phyloP scores from a whole-genome alignment of 1,139 yeast genomes.

The Hyphopichia burtonii region DNA sequence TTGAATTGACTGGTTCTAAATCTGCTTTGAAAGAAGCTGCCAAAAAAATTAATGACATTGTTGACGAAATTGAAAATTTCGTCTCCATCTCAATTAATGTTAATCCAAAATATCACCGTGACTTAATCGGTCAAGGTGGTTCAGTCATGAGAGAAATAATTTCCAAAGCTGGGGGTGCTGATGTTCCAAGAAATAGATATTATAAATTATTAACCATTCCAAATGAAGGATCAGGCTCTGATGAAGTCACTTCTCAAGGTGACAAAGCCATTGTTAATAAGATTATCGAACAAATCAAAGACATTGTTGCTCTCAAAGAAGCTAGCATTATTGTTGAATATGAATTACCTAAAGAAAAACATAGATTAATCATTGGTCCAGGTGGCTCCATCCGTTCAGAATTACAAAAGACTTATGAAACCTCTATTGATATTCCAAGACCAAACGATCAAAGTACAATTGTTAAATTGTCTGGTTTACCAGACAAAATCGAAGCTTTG shows the following conservation, averaged over 20 bases:
- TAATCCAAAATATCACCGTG: slow-evolving; percentile 76
- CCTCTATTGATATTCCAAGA: slow-evolving; percentile 68
- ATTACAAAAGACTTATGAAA: slow-evolving; percentile 68
- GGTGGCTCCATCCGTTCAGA: slow-evolving; percentile 75
- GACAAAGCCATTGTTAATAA: slow-evolving; percentile 71
- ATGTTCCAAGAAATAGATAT: slow-evolving; percentile 43
- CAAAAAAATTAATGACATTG: slow-evolving; percentile 59
- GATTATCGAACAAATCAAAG: slow-evolving; percentile 62
- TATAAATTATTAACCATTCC: slow-evolving; percentile 74
- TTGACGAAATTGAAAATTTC: slow-evolving; percentile 66
- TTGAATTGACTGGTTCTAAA: slow-evolving; percentile 79
- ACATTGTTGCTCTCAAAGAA: slow-evolving; percentile 65
- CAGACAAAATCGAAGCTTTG: slow-evolving; percentile 59
- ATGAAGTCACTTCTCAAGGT: slow-evolving; percentile 68
- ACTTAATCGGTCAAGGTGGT: slow-evolving; percentile 82
- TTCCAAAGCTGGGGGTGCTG: slow-evolving; percentile 75
- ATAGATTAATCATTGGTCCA: slow-evolving; percentile 77
- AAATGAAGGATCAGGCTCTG: slow-evolving; percentile 62
- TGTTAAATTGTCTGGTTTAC: slow-evolving; percentile 56
- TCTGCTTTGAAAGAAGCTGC: slow-evolving; percentile 76
- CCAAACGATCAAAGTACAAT: slow-evolving; percentile 46
- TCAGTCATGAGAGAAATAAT: slow-evolving; percentile 73
- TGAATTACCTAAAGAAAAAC: slow-evolving; percentile 71
- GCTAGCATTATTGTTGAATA: slow-evolving; percentile 56
- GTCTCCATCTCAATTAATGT: slow-evolving; percentile 64